These are phyloP conservation scores for Selenicereus undatus DNA, from an alignment of 148 eudicot genomes.

Conservation along the genomic window DNA sequence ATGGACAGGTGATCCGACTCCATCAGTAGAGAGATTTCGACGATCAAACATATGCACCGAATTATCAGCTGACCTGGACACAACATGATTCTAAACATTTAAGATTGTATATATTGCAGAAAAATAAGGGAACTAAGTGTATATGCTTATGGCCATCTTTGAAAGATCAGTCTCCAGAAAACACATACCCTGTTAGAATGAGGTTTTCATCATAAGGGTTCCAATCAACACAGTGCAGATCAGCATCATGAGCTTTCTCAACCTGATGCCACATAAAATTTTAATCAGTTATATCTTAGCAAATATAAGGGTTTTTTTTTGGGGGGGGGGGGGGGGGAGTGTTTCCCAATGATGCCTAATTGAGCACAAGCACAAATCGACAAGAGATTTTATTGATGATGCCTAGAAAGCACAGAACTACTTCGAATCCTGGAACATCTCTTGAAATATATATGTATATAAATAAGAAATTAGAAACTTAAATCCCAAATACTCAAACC, in stretches of 20 bases:
- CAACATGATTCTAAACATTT: background rate
- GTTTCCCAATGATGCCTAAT: too few species aligned
- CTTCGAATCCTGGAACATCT: too few species aligned
- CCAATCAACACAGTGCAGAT: slow-evolving; percentile 11
- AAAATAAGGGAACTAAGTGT: background rate
- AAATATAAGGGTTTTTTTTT: background rate
- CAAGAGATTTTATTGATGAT: too few species aligned
- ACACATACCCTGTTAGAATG: slow-evolving; percentile 80
- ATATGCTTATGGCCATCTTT: background rate
- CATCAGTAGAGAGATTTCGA: slow-evolving; percentile 59
- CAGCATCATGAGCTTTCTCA: slow-evolving; percentile 8
- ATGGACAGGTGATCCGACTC: slow-evolving; percentile 79
- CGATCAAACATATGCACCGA: slow-evolving; percentile 91
- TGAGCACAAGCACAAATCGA: too few species aligned
- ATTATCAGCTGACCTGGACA: slow-evolving; percentile 82
- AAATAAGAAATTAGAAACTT: too few species aligned
- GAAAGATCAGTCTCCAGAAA: background rate
- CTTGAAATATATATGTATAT: too few species aligned
- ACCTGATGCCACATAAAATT: background rate
- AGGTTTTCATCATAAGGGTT: slow-evolving; percentile 37
- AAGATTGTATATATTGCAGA: background rate
- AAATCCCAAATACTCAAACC: too few species aligned
- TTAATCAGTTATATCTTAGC: slow-evolving; percentile 1
- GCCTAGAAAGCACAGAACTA: too few species aligned
- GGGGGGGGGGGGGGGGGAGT: too few species aligned